phyloP scores from a whole-genome alignment of 2,329 filamentous ascomycete genomes.

The Ophiosphaerella narmari region DNA sequence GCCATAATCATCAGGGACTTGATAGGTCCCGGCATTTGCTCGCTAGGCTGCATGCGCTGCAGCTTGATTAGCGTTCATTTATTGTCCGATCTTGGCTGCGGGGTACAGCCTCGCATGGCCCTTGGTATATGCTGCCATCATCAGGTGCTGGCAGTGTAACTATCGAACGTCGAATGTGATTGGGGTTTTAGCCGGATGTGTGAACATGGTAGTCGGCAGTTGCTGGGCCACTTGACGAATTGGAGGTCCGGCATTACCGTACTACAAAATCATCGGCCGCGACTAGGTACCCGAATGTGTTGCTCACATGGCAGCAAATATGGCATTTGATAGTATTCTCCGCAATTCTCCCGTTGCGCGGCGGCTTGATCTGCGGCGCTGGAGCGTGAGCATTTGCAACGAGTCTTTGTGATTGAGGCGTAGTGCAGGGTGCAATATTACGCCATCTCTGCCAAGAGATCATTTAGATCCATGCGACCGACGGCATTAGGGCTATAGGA shows the following conservation, averaged over 20 bases:
- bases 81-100: constrained; percentile 25
- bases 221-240: constrained; percentile 1
- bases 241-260: background rate
- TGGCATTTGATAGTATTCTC: background rate
- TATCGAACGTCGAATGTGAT: background rate
- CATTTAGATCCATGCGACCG: background rate
- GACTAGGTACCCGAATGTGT: background rate
- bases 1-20: constrained; percentile 16
- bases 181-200: constrained; percentile 5
- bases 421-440: background rate
- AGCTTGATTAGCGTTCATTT: constrained; percentile 25
- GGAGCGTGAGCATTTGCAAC: background rate
- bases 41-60: constrained; percentile 19
- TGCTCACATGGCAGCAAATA: background rate
- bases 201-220: constrained; percentile 5
- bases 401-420: background rate
- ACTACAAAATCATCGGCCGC: background rate
- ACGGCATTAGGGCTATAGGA: background rate
- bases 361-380: too few species aligned
- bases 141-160: constrained; percentile 6
- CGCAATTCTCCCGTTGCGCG: background rate
- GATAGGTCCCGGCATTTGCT: constrained; percentile 25
- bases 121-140: constrained; percentile 6
- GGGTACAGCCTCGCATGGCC: constrained; percentile 11
- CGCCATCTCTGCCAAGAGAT: background rate